Conservation (phyloP, 2,329 filamentous ascomycete species). For the Emmonsiellopsis sp. region DNA sequence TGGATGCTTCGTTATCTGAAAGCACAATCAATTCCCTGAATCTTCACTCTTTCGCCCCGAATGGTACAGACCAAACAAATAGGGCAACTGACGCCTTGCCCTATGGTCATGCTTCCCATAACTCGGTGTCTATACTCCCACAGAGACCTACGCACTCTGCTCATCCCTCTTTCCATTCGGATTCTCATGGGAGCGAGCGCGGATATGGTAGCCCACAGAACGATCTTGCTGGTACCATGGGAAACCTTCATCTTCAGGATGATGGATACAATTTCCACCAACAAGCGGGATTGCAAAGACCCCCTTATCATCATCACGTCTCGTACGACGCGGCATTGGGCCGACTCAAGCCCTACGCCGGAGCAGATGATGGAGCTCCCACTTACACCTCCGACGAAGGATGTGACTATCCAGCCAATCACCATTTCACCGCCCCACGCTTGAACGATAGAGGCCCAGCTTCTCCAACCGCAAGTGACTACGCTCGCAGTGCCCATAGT, state of each 20-base stretch:
- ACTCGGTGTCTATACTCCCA: constrained; percentile 23
- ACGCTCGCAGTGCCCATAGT: constrained; percentile 35
- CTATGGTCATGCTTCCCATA: constrained; percentile 26
- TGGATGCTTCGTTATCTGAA: constrained; percentile 22
- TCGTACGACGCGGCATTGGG: constrained; percentile 39
- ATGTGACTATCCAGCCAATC: constrained; percentile 23
- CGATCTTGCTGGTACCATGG: constrained; percentile 23
- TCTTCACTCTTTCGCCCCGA: constrained; percentile 21
- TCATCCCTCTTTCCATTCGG: constrained; percentile 30
- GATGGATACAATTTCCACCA: constrained; percentile 22
- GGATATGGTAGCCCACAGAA: constrained; percentile 20
- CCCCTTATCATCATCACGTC: constrained; percentile 22
- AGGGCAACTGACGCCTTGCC: constrained; percentile 13
- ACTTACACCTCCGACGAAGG: constrained; percentile 15
- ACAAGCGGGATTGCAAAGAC: constrained; percentile 20
- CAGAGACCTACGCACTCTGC: constrained; percentile 28
- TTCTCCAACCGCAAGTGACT: constrained; percentile 36
- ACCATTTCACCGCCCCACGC: constrained; percentile 30
- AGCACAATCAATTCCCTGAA: constrained; percentile 17
- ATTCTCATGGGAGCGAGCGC: constrained; percentile 24
- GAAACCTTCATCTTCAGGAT: constrained; percentile 27
- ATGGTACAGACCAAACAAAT: constrained; percentile 20
- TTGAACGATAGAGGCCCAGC: constrained; percentile 35
- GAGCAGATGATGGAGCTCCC: constrained; percentile 17
- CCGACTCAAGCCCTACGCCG: constrained; percentile 32